Evolutionary conservation across 345 rosid genomes (phyloP).

Genomic region (Cardiospermum halicacabum): DNA sequence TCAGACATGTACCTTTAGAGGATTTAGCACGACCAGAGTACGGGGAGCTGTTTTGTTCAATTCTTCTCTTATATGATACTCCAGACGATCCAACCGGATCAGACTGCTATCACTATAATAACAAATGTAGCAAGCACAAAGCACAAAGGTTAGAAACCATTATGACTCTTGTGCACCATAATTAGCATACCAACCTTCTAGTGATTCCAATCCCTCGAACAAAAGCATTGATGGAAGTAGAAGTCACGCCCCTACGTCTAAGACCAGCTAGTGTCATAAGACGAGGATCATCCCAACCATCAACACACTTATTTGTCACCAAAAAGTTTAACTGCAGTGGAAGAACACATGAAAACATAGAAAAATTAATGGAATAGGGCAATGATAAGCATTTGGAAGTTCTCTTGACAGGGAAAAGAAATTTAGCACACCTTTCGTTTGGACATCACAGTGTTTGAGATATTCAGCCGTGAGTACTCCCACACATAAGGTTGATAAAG

Average conservation of each 20-base stretch:
- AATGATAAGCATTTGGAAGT: conserved; percentile 14
- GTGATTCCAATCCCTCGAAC: conserved; percentile 94
- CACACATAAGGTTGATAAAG: conserved; percentile 96
- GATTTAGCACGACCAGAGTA: conserved; percentile 78
- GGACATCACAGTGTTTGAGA: conserved; percentile 94
- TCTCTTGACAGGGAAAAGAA: conserved; percentile 6
- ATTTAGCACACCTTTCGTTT: conserved; percentile 72
- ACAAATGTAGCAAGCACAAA: conserved; percentile 7
- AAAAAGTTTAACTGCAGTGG: conserved; percentile 66
- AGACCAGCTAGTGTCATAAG: conserved; percentile 96
- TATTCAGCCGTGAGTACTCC: conserved; percentile 94
- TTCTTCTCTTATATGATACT: conserved; percentile 94
- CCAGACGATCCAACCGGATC: conserved; percentile 85
- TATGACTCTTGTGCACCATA: neutral
- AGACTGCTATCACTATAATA: conserved; percentile 84
- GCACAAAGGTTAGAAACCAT: conserved; percentile 5
- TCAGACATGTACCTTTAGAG: conserved; percentile 98
- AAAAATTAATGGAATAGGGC: conserved; percentile 5
- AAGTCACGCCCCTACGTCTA: conserved; percentile 85
- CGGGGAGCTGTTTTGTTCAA: conserved; percentile 83
- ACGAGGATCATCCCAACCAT: conserved; percentile 99
- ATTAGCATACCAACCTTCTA: conserved; percentile 55
- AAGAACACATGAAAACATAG: conserved; percentile 8
- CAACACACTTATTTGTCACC: conserved; percentile 79
- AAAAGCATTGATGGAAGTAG: conserved; percentile 83